phyloP scores from a whole-genome alignment of 179 eudicot genomes.

The Gypsophila paniculata region DNA sequence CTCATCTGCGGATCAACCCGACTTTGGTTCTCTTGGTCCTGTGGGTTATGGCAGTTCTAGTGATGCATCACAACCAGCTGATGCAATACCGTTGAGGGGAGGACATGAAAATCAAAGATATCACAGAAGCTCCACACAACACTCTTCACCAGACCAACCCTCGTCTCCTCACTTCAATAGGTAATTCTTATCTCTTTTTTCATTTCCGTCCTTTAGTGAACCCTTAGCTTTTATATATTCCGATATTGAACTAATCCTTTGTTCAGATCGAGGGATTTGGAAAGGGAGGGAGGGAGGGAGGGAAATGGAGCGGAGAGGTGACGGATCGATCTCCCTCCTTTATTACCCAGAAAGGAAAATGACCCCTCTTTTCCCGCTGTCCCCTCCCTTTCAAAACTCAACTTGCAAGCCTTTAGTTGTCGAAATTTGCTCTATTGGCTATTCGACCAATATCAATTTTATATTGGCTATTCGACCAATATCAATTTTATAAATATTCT shows the following conservation, averaged over 20 bases:
- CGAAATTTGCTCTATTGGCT: no score
- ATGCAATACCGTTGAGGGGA: constrained; percentile 44
- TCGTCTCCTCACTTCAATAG: constrained; percentile 58
- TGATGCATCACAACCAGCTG: constrained; percentile 45
- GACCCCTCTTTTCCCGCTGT: no score
- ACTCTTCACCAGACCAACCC: constrained; percentile 71
- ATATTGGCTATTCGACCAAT: no score
- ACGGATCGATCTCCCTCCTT: no score
- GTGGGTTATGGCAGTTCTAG: constrained; percentile 37
- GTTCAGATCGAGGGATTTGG: neutral
- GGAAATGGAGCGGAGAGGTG: neutral
- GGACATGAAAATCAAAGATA: constrained; percentile 48
- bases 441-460: no score
- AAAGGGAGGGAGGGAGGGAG: neutral
- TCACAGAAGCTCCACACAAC: constrained; percentile 41
- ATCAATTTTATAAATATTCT: neutral
- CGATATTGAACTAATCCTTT: neutral
- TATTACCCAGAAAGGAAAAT: no score
- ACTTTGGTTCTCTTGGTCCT: constrained; percentile 69
- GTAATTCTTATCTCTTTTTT: constrained; percentile 17
- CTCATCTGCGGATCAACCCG: constrained; percentile 56
- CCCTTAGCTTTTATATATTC: neutral
- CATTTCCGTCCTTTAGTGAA: neutral
- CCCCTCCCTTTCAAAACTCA: neutral
- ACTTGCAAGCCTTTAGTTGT: neutral